These are phyloP conservation scores for Phlebiopsis flavidoalba DNA, from an alignment of 768 basidiomycete genomes.

Conservation along the genomic window DNA sequence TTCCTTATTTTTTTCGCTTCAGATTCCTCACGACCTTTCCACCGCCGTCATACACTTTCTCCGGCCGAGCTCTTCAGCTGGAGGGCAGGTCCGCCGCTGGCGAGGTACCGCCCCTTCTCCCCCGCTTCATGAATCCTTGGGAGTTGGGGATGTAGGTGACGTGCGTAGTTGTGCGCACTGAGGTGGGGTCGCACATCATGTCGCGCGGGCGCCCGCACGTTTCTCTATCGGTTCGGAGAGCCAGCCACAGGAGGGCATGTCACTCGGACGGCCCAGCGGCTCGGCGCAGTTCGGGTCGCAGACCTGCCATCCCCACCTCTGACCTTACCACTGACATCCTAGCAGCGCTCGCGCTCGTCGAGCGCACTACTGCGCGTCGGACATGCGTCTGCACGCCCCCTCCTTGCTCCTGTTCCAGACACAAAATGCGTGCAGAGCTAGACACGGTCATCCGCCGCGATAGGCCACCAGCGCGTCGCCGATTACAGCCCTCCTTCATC, in stretches of 20 bases:
- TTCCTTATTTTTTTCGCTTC: no score
- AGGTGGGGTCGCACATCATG: constrained; percentile 63
- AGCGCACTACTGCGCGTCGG: no score
- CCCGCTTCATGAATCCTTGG: no score
- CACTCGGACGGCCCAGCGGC: constrained; percentile 32
- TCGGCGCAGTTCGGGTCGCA: constrained; percentile 57
- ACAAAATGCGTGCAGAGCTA: neutral
- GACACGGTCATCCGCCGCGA: no score
- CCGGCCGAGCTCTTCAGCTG: constrained; percentile 54
- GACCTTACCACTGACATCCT: neutral
- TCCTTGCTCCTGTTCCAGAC: neutral
- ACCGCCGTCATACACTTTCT: constrained; percentile 53
- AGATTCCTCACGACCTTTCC: constrained; percentile 57
- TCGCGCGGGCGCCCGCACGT: constrained; percentile 69
- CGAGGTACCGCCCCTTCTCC: no score
- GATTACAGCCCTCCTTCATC: constrained; percentile 58
- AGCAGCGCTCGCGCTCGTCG: neutral
- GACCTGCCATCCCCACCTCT: no score
- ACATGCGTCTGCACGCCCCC: neutral
- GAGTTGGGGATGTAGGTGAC: no score
- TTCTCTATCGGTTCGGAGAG: constrained; percentile 53
- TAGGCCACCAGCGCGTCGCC: no score
- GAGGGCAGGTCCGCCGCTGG: neutral
- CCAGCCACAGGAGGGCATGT: neutral
- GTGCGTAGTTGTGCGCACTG: no score